A percentile compares a stretch with the other conserved stretches of the same genome.
These are phyloP conservation scores for Penicillium flavigenum DNA, from an alignment of 495 filamentous ascomycete genomes.

Conservation along the genomic window DNA sequence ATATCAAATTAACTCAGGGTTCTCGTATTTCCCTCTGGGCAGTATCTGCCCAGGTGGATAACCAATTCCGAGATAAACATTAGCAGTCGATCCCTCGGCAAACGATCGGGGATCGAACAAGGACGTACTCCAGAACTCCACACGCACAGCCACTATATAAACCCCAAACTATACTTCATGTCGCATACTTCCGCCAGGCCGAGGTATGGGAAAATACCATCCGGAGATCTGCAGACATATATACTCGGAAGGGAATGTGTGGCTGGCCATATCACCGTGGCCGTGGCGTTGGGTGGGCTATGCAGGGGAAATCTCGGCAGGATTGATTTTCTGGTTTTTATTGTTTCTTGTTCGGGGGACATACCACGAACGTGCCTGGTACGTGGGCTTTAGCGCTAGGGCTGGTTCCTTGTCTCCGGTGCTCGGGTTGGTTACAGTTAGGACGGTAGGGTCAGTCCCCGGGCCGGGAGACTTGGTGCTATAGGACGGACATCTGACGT, in stretches of 20 bases:
- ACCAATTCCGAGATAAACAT: neutral
- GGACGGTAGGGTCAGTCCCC: neutral
- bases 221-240: neutral
- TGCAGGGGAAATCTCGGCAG: neutral
- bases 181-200: neutral
- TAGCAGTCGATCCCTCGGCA: neutral
- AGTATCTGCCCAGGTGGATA: neutral
- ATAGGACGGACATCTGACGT: neutral
- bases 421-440: neutral
- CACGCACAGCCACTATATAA: neutral
- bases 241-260: neutral
- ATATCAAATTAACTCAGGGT: neutral
- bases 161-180: neutral
- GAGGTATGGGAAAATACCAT: neutral
- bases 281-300: neutral
- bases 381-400: neutral
- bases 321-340: neutral
- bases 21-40: neutral
- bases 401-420: neutral
- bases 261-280: neutral
- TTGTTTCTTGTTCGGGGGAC: neutral
- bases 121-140: neutral
- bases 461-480: neutral
- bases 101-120: neutral
- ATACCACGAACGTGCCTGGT: neutral